Evolutionary conservation across 75 land plant genomes (phyloP).

Genomic region (Chamaecyparis obtusa): DNA sequence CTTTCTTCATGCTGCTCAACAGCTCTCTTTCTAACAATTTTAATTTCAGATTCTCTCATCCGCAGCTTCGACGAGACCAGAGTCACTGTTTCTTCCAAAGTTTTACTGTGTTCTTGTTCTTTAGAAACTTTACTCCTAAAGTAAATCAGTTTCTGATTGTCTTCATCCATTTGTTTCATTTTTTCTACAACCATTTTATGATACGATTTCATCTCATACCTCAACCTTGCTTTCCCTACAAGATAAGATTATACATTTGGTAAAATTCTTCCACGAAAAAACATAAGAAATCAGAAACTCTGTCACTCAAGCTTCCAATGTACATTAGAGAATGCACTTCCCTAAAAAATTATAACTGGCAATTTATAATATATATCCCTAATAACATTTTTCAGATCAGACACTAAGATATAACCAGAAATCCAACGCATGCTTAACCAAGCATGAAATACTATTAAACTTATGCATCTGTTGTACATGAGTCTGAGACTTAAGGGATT

Average conservation of each 20-base stretch:
- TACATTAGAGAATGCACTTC: not conserved
- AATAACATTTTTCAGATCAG: not conserved
- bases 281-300: not conserved
- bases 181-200: conserved; percentile 64
- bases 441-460: not conserved
- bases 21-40: conserved; percentile 46
- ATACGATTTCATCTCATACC: conserved; percentile 68
- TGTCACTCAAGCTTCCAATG: not conserved
- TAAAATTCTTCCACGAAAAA: not conserved
- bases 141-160: conserved; percentile 50
- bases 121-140: conserved; percentile 43
- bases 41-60: conserved; percentile 45
- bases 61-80: conserved; percentile 43
- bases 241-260: not conserved
- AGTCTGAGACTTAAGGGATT: not conserved
- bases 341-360: not conserved
- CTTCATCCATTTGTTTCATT: conserved; percentile 76
- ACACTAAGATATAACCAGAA: not conserved
- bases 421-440: not conserved
- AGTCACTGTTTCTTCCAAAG: conserved; percentile 47
- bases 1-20: conserved; percentile 50
- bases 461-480: not conserved
- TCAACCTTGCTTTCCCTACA: conserved; percentile 66
- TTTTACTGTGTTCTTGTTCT: conserved; percentile 37
- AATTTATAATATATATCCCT: not conserved